Evolutionary conservation across 768 basidiomycete species (phyloP).

Genomic region (Mycena polygramma): DNA sequence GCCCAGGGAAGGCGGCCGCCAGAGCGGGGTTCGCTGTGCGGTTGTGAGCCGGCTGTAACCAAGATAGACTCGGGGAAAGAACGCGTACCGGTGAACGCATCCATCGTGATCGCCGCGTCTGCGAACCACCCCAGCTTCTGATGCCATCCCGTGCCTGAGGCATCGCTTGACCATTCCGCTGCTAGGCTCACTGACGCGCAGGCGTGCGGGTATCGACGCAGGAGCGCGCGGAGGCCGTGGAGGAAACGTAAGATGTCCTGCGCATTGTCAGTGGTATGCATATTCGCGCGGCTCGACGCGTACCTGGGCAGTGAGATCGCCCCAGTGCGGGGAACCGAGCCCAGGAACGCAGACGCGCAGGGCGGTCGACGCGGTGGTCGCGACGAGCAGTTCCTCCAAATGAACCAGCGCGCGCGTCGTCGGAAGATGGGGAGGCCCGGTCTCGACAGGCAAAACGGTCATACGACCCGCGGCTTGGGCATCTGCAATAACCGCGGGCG

Average conservation of each 20-base stretch:
- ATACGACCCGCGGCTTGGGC: conserved; percentile 57
- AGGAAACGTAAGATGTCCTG: conserved; percentile 83
- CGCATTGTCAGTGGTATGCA: conserved; percentile 4
- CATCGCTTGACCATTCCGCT: conserved; percentile 69
- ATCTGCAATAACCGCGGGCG: conserved; percentile 61
- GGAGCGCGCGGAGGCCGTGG: conserved; percentile 69
- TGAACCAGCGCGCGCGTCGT: conserved; percentile 42
- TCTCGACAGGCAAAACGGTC: conserved; percentile 43
- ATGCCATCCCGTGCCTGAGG: conserved; percentile 73
- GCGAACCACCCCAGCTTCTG: conserved; percentile 84
- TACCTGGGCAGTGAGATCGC: conserved; percentile 70
- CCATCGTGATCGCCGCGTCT: conserved; percentile 80
- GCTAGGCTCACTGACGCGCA: conserved; percentile 80
- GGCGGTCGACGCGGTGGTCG: conserved; percentile 53
- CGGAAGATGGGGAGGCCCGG: neutral
- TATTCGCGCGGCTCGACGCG: conserved; percentile 35
- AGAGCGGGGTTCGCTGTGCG: conserved; percentile 82
- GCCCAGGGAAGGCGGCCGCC: conserved; percentile 78
- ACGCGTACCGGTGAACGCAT: conserved; percentile 81
- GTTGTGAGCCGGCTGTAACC: conserved; percentile 2
- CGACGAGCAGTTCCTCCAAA: conserved; percentile 47
- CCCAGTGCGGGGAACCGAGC: conserved; percentile 79
- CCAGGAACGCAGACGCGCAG: conserved; percentile 73
- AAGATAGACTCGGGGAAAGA: conserved; percentile 1
- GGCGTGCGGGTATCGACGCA: conserved; percentile 69